Evolutionary conservation across 1,284 basidiomycete species (phyloP), one percentile per base, ranked within the genome.

Genomic region (Puccinia coronata): DNA sequence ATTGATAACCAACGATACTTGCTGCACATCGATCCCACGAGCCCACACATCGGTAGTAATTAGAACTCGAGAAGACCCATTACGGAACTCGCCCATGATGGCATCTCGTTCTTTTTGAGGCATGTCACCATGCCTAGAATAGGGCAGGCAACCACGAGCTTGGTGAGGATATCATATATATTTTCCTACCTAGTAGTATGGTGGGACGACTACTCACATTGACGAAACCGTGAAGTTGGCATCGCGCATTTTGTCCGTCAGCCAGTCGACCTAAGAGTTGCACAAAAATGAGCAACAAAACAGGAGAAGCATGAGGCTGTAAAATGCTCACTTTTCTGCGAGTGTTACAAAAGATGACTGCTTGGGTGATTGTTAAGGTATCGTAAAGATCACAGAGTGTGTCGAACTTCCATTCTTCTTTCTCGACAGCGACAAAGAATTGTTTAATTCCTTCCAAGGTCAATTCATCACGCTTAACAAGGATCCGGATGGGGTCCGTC

Each of bases 361-460:
- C 96, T 89, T 99, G 97, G 0, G 97, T 99, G 87, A 99, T 99
- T 39, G 97, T 98, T 74, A 99, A 90, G 25, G 96, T 98, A 87
- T 99, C 97, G 88, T 99, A 99, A 51, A 87, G 83, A 87, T 99
- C 97, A 87, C 95, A 98, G 28, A 99, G 89, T 0, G 96, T 99
- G 88, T 99, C 97, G 85, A 98, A 96, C 87, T 99, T 99, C 96
- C 96, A 99, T 85, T 99, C 97, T 87, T 99, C 97, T 89, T 98
- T 98, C 88, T 99, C 97, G 81, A 99, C 96, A 41, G 96, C 96
- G 61, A 99, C 95, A 88, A 98, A 99, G 90, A 99, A 99, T 86
- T 99, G 97, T 87, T 98, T 99, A 89, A 99, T 99, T 34, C 97
- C 96, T 87, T 99, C 97, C 79, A 99, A 90, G 69, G 97, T 99